These are phyloP conservation scores for Corchorus capsularis DNA, from an alignment of 345 rosid species.

Conservation along the genomic window DNA sequence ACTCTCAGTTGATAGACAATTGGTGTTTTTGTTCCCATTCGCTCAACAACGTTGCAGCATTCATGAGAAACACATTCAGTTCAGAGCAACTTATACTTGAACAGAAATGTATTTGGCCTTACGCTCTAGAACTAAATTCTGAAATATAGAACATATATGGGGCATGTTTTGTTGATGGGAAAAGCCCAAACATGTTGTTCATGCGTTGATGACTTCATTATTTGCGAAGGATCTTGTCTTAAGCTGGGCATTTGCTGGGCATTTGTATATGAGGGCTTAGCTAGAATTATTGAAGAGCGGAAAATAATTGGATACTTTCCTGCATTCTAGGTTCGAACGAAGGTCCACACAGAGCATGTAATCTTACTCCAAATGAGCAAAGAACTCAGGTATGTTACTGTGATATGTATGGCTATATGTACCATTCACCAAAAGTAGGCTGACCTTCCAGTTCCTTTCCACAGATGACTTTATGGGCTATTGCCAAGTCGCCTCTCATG, in stretches of 20 bases:
- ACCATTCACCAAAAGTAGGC: background rate
- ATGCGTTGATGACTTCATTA: background rate
- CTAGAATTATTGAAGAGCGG: conserved; percentile 4
- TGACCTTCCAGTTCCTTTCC: conserved; percentile 22
- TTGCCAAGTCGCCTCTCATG: conserved; percentile 92
- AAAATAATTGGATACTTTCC: conserved; percentile 20
- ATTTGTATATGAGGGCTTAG: background rate
- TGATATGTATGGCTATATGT: background rate
- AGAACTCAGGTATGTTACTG: conserved; percentile 68
- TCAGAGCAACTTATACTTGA: background rate
- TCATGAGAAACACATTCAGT: background rate
- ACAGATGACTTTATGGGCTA: conserved; percentile 94
- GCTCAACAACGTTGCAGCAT: background rate
- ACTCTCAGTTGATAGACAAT: background rate
- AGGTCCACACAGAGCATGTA: conserved; percentile 79
- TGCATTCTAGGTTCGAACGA: conserved; percentile 53
- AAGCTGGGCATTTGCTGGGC: conserved; percentile 8
- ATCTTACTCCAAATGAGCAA: conserved; percentile 65
- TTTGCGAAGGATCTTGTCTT: background rate
- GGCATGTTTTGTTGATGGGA: background rate
- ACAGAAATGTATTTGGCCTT: background rate
- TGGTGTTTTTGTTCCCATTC: background rate
- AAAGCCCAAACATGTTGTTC: background rate
- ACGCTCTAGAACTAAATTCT: background rate
- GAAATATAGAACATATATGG: background rate